Base-by-base conservation (phyloP, 306 rosid genomes). In the Inga leiocalycina region DNA sequence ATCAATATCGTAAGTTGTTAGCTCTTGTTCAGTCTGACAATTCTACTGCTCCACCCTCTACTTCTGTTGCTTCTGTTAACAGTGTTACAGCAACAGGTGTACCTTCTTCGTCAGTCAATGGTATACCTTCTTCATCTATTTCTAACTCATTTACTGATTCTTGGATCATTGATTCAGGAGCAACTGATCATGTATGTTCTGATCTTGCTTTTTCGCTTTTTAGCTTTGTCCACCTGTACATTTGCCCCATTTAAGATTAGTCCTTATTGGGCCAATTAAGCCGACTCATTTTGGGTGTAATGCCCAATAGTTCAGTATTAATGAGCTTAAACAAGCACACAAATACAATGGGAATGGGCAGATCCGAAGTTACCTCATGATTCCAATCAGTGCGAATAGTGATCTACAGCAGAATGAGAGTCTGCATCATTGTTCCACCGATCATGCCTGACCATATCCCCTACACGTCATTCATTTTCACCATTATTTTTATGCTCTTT, bases 391-490 rank as follows among this genome's bases (percentile, higher is more conserved):
- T 87, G 27, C 93, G 90, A 64, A 86, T 79, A 44, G 93, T 90
- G 71, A 90, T 78, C 93, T 94, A 93, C 35, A 89, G 15, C 68
- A 93, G 65, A 80, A 93, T 89, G 44, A 89, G 0, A 3, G 98
- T 93, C 67, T 93, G 98, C 90, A 87, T 68, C 77, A 87, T 0
- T 10, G 92, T 89, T 72, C 97, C 98, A 8, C 98, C 93, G 10
- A 93, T 91, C 98, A 93, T 91, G n/a, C 97, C 98, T 0, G 90
- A 77, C 98, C 98, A 93, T 74, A 93, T 89, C 34, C 98, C 98
- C 96, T 87, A 2, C 35, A 80, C 16, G 35, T 39, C 30, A 56
- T 22, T n/a, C 32, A 8, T 3, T 9, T n/a, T n/a, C 30, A n/a
- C 65, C 65, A 20, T 27, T 27, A 27, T 27, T 52, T 8, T 49